Conservation (phyloP, 305 asterid species). For the Solanum hybrid region DNA sequence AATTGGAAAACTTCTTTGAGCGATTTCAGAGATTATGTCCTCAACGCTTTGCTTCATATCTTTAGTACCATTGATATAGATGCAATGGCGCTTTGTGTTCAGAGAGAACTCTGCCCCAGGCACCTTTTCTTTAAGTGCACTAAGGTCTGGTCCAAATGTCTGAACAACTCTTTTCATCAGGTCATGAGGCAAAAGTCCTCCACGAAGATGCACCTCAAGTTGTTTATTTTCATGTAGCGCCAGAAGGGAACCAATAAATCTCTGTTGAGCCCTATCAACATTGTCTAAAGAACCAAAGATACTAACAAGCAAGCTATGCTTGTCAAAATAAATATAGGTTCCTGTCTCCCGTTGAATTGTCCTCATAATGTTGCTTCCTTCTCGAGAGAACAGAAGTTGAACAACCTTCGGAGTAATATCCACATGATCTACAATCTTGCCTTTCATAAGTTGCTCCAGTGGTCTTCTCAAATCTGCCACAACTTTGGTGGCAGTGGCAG, state of each 20-base stretch:
- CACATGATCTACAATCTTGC: constrained; percentile 20
- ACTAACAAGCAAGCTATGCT: constrained; percentile 42
- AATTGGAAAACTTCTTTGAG: constrained; percentile 21
- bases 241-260: constrained; percentile 43
- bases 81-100: constrained; percentile 45
- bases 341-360: constrained; percentile 44
- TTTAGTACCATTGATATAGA: constrained; percentile 42
- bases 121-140: constrained; percentile 50
- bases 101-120: constrained; percentile 60
- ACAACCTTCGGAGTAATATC: constrained; percentile 23
- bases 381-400: constrained; percentile 27
- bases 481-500: constrained; percentile 31
- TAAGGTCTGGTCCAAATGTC: constrained; percentile 73
- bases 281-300: constrained; percentile 53
- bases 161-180: constrained; percentile 82
- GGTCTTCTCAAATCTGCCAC: constrained; percentile 35
- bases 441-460: constrained; percentile 30
- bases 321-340: constrained; percentile 53
- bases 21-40: constrained; percentile 38
- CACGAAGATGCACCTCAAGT: constrained; percentile 66
- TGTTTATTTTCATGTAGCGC: constrained; percentile 58
- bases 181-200: constrained; percentile 56
- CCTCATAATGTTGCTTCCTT: constrained; percentile 18
- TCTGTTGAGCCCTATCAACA: constrained; percentile 35
- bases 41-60: constrained; percentile 61